Evolutionary conservation across 2,329 filamentous ascomycete genomes (phyloP).

Genomic region (Paecilomyces sp.): DNA sequence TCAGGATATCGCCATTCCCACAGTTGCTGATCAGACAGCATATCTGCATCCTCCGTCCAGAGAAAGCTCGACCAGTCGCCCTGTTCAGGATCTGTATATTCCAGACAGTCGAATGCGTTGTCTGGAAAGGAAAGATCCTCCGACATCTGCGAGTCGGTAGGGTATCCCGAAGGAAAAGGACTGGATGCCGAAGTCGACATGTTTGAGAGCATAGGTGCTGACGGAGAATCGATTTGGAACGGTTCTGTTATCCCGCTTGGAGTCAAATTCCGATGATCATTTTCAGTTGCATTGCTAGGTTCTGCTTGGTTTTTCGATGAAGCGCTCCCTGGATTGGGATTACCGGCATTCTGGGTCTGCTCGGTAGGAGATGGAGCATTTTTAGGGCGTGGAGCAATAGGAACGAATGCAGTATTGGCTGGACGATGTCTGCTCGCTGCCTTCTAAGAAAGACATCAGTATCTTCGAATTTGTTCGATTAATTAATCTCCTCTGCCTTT

Average conservation of each 20-base stretch:
- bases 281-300: not conserved
- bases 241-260: not conserved
- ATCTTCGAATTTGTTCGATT: constrained; percentile 3
- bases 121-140: not conserved
- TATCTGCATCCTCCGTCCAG: not conserved
- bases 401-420: not conserved
- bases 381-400: not conserved
- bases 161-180: not conserved
- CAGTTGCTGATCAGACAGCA: too few relatives aligned
- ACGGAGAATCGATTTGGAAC: not conserved
- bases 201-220: not conserved
- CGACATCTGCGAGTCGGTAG: not conserved
- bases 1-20: not conserved
- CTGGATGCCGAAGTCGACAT: not conserved
- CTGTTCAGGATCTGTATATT: not conserved
- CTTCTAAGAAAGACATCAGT: not conserved
- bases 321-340: not conserved
- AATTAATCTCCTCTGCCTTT: constrained; percentile 1
- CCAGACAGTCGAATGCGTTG: not conserved
- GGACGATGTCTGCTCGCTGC: not conserved
- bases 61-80: not conserved
- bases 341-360: not conserved
- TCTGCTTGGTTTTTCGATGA: not conserved
- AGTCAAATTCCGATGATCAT: not conserved
- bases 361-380: not conserved